These are phyloP conservation scores for Urtica urens DNA, from an alignment of 306 rosid genomes.

Conservation along the genomic window DNA sequence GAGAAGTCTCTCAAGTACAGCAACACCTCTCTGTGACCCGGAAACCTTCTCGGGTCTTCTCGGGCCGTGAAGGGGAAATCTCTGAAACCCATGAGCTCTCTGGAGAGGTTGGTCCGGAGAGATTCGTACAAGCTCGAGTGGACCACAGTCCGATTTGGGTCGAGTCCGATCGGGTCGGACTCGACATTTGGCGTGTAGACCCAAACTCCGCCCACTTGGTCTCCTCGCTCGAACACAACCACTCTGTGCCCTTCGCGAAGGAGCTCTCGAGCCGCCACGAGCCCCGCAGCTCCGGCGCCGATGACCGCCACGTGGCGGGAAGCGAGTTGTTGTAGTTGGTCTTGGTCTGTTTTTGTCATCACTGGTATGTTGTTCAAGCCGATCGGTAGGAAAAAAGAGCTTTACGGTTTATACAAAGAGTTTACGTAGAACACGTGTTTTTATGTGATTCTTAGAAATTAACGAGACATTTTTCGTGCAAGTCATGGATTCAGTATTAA, in stretches of 20 bases:
- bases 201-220: slow-evolving; percentile 28
- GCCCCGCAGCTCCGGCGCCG: slow-evolving; percentile 26
- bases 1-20: slow-evolving; percentile 35
- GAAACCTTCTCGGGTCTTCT: slow-evolving; percentile 34
- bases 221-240: slow-evolving; percentile 22
- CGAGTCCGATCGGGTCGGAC: slow-evolving; percentile 21
- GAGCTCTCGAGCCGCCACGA: slow-evolving; percentile 27
- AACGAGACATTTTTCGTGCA: too few species aligned
- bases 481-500: too few species aligned
- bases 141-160: slow-evolving; percentile 16
- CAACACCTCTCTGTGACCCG: slow-evolving; percentile 40
- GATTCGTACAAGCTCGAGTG: slow-evolving; percentile 30
- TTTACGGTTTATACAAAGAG: not conserved
- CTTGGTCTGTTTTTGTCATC: not conserved
- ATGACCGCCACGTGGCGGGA: slow-evolving; percentile 26
- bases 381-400: not conserved
- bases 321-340: not conserved
- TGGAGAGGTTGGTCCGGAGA: slow-evolving; percentile 27
- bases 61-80: slow-evolving; percentile 25
- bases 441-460: too few species aligned
- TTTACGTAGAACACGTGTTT: too few species aligned
- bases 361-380: not conserved
- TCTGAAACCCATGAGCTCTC: slow-evolving; percentile 27
- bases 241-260: slow-evolving; percentile 20
- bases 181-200: slow-evolving; percentile 21